Base-by-base conservation (phyloP, 345 rosid species). In the Aquilaria yunnanensis region DNA sequence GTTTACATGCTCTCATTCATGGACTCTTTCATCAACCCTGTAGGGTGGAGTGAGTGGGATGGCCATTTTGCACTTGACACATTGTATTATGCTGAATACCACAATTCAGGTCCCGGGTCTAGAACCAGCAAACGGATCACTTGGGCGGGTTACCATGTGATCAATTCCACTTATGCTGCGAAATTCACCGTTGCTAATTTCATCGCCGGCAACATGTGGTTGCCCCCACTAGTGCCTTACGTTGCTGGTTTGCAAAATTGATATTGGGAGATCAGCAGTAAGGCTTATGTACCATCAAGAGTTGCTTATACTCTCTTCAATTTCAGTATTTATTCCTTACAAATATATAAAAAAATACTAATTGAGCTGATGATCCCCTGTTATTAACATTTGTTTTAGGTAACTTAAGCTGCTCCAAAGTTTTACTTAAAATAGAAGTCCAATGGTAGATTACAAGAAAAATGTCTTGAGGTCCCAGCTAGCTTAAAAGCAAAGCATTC, bases 31-130 rank as follows among this genome's bases (percentile, higher is more conserved):
- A 75, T 83, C 54, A 72, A 80, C 41, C 67, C 73, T 8, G 67
- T 71, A 5, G 86, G 89, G 23, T 84, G 86, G 89, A 49, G 12
- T 14, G 79, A 77, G 41, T 84, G 89, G 86, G 4, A 30, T 0
- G 85, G 80, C 8, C 57, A 79, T 56, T 81, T 78, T 32, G 83
- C 78, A 3, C 65, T 78, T 32, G 60, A 48, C 0, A 78, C 80
- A n/a, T 54, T 78, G 63, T 74, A 76, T 45, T 78, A 81, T 57
- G 81, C 77, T 1, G 86, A 78, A 73, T 81, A 73, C 57, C 49
- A 13, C n/a, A 81, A 81, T 48, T 54, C n/a, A 6, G 81, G 86
- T 13, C 81, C 79, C 0, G 79, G 72, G 58, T 63, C 83, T 9
- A 47, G 64, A 3, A 76, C 66, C 0, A 46, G 52, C n/a, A 55